Evolutionary conservation across 768 basidiomycete species (phyloP), one percentile per base, ranked within the genome.

Genomic region (Fomitopsis pulvina): DNA sequence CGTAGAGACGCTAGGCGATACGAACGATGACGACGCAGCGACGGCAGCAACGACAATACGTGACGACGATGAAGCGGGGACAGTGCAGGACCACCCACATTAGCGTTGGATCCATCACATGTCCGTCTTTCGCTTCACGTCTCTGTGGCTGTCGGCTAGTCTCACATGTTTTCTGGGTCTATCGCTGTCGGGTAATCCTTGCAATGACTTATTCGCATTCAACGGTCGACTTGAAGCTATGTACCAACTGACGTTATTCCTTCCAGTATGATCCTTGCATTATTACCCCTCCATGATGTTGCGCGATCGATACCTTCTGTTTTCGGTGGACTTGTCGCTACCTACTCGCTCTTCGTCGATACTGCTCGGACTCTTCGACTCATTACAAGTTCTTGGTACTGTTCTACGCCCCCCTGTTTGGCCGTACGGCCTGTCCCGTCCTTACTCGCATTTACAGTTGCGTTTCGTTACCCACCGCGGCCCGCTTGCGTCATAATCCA

Each of bases 1-100:
- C 60, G 86, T 92, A 52, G 87, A 91, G 65, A 81, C 81, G 56
- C 66, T 78, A 51, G 77, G 78, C 63, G 78, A 80, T 60, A 67
- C 68, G 55, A 76, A 53, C 34, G 54, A 62, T 52, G 52, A 59
- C 45, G 55, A 55, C 32, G 30, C 54, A 18, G 48, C 38, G 26
- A 66, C 57, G 51, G 30, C 54, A 18, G 48, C 38, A 20, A 66
- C 57, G 51, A 61, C 59, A 34, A 53, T 52, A 54, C 64, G 75
- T 58, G 48, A 37, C 53, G 48, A 37, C 51, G 51, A 45, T 55
- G 77, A 74, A 58, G 72, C 73, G 26, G 66, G 52, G 47, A 60
- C 59, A 28, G 53, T 51, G 54, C 63, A 76, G 60, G 73, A 77
- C 61, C 67, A 69, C 57, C 70, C 67, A 56, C 66, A 57, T 56